These are phyloP conservation scores for Xerocomus potaroensis DNA, from an alignment of 768 basidiomycete species.

Conservation along the genomic window DNA sequence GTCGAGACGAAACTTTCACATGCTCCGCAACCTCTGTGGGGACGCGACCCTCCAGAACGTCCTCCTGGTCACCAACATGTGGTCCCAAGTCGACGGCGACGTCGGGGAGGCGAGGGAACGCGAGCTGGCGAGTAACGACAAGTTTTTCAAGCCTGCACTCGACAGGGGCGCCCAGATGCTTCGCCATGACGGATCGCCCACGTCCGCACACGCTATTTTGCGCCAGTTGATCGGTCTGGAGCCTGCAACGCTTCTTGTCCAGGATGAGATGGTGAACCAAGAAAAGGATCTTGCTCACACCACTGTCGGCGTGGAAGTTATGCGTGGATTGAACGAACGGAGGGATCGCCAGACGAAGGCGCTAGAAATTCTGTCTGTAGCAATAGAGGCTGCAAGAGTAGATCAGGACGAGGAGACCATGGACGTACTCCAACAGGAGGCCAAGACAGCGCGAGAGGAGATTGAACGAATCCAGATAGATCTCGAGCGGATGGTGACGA, in stretches of 20 bases:
- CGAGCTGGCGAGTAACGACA: constrained; percentile 38
- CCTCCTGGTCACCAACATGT: constrained; percentile 51
- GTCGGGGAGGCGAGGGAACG: constrained; percentile 40
- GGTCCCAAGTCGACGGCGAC: constrained; percentile 37
- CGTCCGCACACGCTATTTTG: constrained; percentile 43
- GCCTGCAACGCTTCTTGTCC: constrained; percentile 46
- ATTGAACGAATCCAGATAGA: constrained; percentile 39
- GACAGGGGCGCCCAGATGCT: constrained; percentile 42
- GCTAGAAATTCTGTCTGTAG: constrained; percentile 38
- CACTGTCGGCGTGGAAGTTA: constrained; percentile 47
- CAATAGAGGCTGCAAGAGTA: constrained; percentile 43
- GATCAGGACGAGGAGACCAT: constrained; percentile 43
- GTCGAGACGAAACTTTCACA: constrained; percentile 45
- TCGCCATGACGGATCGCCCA: constrained; percentile 39
- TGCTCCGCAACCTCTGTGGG: constrained; percentile 52
- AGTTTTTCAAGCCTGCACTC: constrained; percentile 49
- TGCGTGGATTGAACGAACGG: constrained; percentile 45
- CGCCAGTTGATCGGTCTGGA: constrained; percentile 37
- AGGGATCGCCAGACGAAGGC: constrained; percentile 42
- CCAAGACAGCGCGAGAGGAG: constrained; percentile 38
- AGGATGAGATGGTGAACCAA: constrained; percentile 51
- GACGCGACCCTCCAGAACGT: constrained; percentile 43
- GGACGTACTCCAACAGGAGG: constrained; percentile 40
- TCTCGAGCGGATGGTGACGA: constrained; percentile 35
- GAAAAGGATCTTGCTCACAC: constrained; percentile 47